Evolutionary conservation across 306 rosid species (phyloP).

Genomic region (Delonix regia): DNA sequence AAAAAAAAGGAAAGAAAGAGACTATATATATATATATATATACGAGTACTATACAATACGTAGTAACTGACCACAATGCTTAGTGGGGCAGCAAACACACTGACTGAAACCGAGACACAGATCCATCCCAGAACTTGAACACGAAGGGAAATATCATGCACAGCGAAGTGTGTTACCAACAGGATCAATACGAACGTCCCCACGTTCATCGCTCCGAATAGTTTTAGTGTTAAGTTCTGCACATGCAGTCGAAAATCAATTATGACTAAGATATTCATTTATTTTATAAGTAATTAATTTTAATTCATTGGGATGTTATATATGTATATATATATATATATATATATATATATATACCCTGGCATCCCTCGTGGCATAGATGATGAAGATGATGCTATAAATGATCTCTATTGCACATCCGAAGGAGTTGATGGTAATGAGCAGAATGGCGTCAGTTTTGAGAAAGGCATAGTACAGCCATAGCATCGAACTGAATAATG

Average conservation of each 20-base stretch:
- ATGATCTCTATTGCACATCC: constrained; percentile 67
- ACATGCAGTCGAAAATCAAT: no score
- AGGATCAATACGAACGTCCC: constrained; percentile 56
- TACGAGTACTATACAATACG: no score
- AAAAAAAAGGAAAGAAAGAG: no score
- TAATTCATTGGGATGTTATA: no score
- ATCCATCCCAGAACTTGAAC: constrained; percentile 81
- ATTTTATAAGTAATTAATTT: no score
- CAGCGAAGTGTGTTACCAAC: constrained; percentile 43
- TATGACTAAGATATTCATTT: no score
- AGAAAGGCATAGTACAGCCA: constrained; percentile 79
- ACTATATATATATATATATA: background rate
- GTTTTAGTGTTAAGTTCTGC: constrained; percentile 62
- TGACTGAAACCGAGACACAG: constrained; percentile 64
- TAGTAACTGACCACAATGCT: constrained; percentile 72
- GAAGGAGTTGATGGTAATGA: constrained; percentile 83
- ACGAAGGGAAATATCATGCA: constrained; percentile 39
- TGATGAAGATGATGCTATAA: constrained; percentile 61
- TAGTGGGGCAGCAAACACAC: constrained; percentile 86
- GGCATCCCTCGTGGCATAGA: constrained; percentile 55
- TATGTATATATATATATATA: background rate
- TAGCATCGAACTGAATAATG: constrained; percentile 76
- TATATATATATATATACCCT: constrained; percentile 51
- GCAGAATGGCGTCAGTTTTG: constrained; percentile 62
- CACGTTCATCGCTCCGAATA: constrained; percentile 61